Conservation (phyloP, 192 early-diverging fungal species). For the Powellomyces hirtus region DNA sequence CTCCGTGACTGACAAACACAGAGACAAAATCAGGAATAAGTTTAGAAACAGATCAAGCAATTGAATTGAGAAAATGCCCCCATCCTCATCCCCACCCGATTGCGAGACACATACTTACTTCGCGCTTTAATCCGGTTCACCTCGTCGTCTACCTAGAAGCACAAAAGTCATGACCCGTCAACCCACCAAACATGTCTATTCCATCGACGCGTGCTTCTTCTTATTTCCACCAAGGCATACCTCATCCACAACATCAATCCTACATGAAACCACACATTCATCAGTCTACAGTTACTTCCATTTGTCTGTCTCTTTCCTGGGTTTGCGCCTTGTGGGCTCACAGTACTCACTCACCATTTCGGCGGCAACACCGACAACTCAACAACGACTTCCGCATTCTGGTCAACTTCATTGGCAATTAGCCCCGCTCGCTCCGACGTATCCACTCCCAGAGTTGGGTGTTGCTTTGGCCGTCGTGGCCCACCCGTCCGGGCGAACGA, state of each 20-base stretch:
- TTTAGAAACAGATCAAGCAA: background rate
- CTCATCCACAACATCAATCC: conserved; percentile 91
- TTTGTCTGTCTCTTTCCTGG: too few species aligned
- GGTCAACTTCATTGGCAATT: conserved; percentile 54
- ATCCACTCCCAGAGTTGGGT: conserved; percentile 27
- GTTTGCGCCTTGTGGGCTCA: too few species aligned
- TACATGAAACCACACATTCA: too few species aligned
- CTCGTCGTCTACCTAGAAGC: conserved; percentile 49
- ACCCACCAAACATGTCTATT: background rate
- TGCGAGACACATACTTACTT: conserved; percentile 34
- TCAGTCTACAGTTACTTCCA: too few species aligned
- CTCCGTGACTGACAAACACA: conserved; percentile 52
- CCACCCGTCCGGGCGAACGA: conserved; percentile 66
- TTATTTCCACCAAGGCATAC: conserved; percentile 35
- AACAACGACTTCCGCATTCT: conserved; percentile 80
- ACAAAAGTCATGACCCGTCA: background rate
- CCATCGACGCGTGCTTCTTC: background rate
- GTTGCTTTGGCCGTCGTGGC: conserved; percentile 40
- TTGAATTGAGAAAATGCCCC: background rate
- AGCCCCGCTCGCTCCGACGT: conserved; percentile 51
- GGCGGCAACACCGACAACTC: conserved; percentile 88
- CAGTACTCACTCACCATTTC: conserved; percentile 63
- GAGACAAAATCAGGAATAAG: background rate
- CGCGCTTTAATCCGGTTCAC: conserved; percentile 63
- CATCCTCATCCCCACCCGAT: background rate